Evolutionary conservation across 2,329 filamentous ascomycete genomes (phyloP), one percentile per base, ranked within the genome.

Genomic region (Dactylellina haptotyla): DNA sequence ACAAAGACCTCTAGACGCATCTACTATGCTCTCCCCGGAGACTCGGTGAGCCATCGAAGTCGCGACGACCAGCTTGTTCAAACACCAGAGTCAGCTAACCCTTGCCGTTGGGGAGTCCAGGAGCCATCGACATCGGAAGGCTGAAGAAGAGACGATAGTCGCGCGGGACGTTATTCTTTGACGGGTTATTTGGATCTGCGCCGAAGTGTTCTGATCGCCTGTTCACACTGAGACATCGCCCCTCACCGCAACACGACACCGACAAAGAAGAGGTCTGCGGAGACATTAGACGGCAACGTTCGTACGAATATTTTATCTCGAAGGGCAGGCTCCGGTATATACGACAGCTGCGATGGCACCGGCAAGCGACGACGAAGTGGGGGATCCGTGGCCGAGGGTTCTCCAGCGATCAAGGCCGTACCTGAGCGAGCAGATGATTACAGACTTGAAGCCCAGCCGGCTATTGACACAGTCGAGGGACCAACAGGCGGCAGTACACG

Each of bases 401-500:
- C 59, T 78, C 4, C 77, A 78, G 48, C 69, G 77, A 45, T 77
- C 77, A 12, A 69, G 77, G 25, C 91, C 92, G 66, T 98, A 94
- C 82, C 87, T 92, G 75, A 90, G 92, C 76, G 92, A 97, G 80
- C 89, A 92, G 77, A 88, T 88, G 77, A 87, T 98, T 64, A 89
- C 92, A 74, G 87, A 87, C 78, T 88, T 89, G 80, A 85, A 96
- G 67, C 84, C 85, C 46, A 86, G 87, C 18, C 88, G 89, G 75
- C 88, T 88, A 39, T 87, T 89, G 78, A 90, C 91, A 78, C 88
- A 91, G 57, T 87, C 90, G 37, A 88, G 90, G 66, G 93, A 98
- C 80, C 91, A 94, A 78, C 87, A 83, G 74, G 88, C 92, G 76
- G 88, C 94, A 58, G 82, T 98, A 46, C 92, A 95, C 78, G 95